Percentiles rank a stretch among this genome's conserved stretches.
Evolutionary conservation across 495 filamentous ascomycete species (phyloP).

Genomic region (Filosporella fistucella): DNA sequence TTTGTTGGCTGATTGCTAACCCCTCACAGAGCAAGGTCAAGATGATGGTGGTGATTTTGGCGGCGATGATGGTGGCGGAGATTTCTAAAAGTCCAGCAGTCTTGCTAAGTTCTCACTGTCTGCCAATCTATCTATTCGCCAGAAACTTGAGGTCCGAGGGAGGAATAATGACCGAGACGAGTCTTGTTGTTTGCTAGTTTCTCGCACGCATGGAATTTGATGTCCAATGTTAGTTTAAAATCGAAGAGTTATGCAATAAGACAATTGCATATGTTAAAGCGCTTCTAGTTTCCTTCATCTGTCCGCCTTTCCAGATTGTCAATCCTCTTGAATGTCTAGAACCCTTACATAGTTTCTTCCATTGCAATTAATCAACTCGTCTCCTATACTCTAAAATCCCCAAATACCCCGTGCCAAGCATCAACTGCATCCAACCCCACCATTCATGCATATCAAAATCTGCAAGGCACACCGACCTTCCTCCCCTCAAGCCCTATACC

Average conservation of each 20-base stretch:
- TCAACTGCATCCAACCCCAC: too few relatives aligned
- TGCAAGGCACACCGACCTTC: too few relatives aligned
- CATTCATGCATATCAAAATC: too few relatives aligned
- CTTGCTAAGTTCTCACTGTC: too few relatives aligned
- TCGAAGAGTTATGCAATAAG: background rate
- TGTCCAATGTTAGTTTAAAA: background rate
- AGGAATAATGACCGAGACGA: constrained; percentile 13
- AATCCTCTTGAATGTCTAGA: background rate
- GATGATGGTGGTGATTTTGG: constrained; percentile 26
- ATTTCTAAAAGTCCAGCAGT: too few relatives aligned
- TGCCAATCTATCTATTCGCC: too few relatives aligned
- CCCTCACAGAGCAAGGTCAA: constrained; percentile 18
- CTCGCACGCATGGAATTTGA: background rate
- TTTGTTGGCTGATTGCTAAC: constrained; percentile 6
- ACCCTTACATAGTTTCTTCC: too few relatives aligned
- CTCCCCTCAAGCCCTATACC: too few relatives aligned
- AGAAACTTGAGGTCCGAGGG: background rate
- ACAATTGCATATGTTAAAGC: background rate
- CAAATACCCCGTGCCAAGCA: too few relatives aligned
- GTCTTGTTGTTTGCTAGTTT: constrained; percentile 3
- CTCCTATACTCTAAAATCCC: too few relatives aligned
- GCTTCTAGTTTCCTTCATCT: too few relatives aligned
- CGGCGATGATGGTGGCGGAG: constrained; percentile 36
- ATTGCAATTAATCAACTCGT: too few relatives aligned
- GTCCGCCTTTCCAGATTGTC: background rate